Evolutionary conservation across 164 flowering plant genomes (phyloP), one percentile per base, ranked within the genome.

Genomic region (Stephania japonica): DNA sequence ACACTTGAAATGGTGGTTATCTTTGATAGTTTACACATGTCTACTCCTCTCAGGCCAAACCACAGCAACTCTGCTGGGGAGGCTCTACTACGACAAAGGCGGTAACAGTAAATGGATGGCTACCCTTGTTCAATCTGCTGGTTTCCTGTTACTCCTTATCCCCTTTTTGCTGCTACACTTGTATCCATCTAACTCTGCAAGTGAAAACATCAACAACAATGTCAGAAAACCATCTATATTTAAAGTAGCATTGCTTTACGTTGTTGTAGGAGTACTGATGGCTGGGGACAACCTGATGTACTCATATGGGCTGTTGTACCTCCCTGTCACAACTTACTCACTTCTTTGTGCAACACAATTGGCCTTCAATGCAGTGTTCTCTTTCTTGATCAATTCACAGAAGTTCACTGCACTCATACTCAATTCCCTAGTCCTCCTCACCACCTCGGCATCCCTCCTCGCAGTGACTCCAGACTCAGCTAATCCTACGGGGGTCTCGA

Each of bases 91-190:
- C 47, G 77, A 75, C 67, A 67, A 80, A 47, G 82, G 82, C 7
- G 84, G 82, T 42, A 82, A 74, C 42, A 79, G 82, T 50, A 80
- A 75, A 71, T 80, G 84, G 84, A 75, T 82, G 78, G 82, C 79
- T 1, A 80, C 84, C 1, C 67, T 82, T 16, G 80, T 79, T 43
- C 81, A 81, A 68, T 50, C 79, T 10, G 80, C 72, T 3, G 84
- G 66, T 14, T 81, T 79, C 64, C 81, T 81, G 6, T 18, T 81
- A 23, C 78, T 78, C 9, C 23, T 76, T 64, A 44, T 78, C 49
- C 79, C 79, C 16, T 21, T 75, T 5, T 53, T 74, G 65, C 41
- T 78, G 72, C 32, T 66, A 41, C 53, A 4, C n/a, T 69, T 66
- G 43, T 25, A 56, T 63, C 50, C 65, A 2, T 8, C 10, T 13